Evolutionary conservation across 441 rosid species (phyloP).

Genomic region (Erodium texanum): DNA sequence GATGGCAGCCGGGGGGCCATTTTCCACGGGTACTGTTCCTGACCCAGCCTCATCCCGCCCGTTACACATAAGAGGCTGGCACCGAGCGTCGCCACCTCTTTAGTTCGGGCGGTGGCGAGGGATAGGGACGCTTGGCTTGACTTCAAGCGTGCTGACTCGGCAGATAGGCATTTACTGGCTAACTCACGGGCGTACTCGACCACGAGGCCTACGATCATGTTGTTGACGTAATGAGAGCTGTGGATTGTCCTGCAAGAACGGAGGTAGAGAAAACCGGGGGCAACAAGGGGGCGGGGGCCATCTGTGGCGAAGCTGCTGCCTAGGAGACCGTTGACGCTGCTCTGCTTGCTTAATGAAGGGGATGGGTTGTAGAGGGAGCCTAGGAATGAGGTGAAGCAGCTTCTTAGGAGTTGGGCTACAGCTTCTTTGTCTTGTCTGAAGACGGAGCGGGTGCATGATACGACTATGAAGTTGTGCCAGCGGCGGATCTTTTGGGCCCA

Average conservation of each 20-base stretch:
- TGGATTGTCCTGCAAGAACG: conserved; percentile 41
- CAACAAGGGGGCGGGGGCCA: conserved; percentile 23
- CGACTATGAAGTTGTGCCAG: conserved; percentile 53
- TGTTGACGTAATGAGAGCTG: conserved; percentile 30
- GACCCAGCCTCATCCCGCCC: conserved; percentile 40
- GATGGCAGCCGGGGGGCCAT: conserved; percentile 53
- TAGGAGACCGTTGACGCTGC: conserved; percentile 36
- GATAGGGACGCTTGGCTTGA: conserved; percentile 39
- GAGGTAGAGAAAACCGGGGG: conserved; percentile 54
- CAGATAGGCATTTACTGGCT: conserved; percentile 23
- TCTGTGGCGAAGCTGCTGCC: conserved; percentile 30
- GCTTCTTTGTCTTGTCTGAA: conserved; percentile 46
- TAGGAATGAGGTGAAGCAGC: conserved; percentile 56
- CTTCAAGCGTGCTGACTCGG: conserved; percentile 29
- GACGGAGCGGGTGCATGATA: conserved; percentile 43
- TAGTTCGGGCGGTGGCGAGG: conserved; percentile 34
- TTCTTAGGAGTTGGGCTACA: conserved; percentile 39
- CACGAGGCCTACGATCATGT: conserved; percentile 38
- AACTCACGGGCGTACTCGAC: conserved; percentile 42
- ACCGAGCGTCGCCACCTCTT: conserved; percentile 47
- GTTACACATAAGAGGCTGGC: conserved; percentile 46
- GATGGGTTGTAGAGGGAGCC: conserved; percentile 26
- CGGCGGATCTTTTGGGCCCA: conserved; percentile 63
- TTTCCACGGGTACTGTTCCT: conserved; percentile 35
- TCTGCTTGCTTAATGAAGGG: conserved; percentile 23